Evolutionary conservation across 2,329 filamentous ascomycete genomes (phyloP), one percentile per base, ranked within the genome.

Genomic region (Xenosphaeropsis pyriputrescens): DNA sequence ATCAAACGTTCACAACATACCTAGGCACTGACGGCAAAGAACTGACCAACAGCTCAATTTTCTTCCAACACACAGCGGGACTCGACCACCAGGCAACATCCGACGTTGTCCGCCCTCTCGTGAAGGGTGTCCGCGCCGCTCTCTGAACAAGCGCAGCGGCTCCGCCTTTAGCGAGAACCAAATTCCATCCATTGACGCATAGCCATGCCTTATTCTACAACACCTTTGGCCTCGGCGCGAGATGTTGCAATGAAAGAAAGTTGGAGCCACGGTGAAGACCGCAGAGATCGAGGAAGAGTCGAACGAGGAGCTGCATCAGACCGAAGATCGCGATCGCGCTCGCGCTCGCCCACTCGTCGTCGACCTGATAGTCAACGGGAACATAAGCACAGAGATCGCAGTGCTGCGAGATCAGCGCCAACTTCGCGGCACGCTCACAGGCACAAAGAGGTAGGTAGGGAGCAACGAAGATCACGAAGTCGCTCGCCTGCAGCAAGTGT

Each of bases 171-270:
- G 26, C 35, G 14, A 13, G 14, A 19, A 30, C 35, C 29, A 29
- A 36, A 29, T n/a, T 30, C n/a, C 22, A 36, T 15, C 14, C 14
- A 22, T 35, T 35, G 15, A 37, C 26, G 29, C 22, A 29, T 19
- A 29, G 30, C 16, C 18, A 36, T 37, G 18, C 17, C 14, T 37
- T 34, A 26, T 9, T 18, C 39, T 38, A 36, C 32, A 41, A 41
- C 45, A 44, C 41, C 46, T 46, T 44, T 42, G 37, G 39, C 44
- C 42, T 41, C 39, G 14, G 44, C 43, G 43, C 56, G 55, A 53
- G 47, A 60, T 59, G 57, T 56, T 54, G 57, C 54, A 50, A 60
- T 60, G 57, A 59, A 55, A 57, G 54, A 57, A 53, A 58, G 54
- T 48, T 58, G 56, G 55, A 57, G 54, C 55, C 50, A 54, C 54